Base-by-base conservation (phyloP, 257 asterid species). In the Scutellaria galericulata region DNA sequence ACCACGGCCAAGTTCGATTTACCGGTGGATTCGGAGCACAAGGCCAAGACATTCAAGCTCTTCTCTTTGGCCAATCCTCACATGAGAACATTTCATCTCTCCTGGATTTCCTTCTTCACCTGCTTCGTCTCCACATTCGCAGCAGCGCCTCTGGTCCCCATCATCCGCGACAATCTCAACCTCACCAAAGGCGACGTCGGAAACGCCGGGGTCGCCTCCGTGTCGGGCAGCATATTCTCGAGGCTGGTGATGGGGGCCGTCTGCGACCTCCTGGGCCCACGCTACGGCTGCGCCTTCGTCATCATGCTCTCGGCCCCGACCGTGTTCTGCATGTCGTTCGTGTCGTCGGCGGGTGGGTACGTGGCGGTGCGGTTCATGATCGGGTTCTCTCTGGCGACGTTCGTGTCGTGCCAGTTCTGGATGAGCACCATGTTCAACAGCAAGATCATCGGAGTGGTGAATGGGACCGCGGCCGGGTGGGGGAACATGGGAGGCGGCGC, bases 401-500 rank as follows among this genome's bases (percentile, higher is more conserved):
- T 89, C 39, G 95, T 86, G n/a, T 86, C 92, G 7, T 86, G 91
- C 79, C 89, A 82, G 58, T 82, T 57, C 62, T 88, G 94, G 91
- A 88, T 84, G 84, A 88, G 87, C 41, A 81, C 84, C 0, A 86
- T 88, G 90, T 88, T 86, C 41, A 84, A 81, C 9, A 73, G 84
- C 22, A 75, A 82, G 73, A 86, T 86, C 18, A 80, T 89, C 0
- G 92, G 96, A 1, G 53, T 72, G 0, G 96, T 81, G 7, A 89
- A 86, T 5, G 92, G 92, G 0, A 81, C 86, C 0, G 96, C 94
- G 0, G 96, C 90, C 0, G 96, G 92, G 0, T 89, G 96, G 92
- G 94, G 92, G 11, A 84, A 89, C 39, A 89, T 85, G 92, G 96
- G 92, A 1, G 96, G 96, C 2, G 92, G 96, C 3, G 89, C 86